These are phyloP conservation scores for Trichothecium sympodiale DNA, from an alignment of 2,329 filamentous ascomycete genomes.

Conservation along the genomic window DNA sequence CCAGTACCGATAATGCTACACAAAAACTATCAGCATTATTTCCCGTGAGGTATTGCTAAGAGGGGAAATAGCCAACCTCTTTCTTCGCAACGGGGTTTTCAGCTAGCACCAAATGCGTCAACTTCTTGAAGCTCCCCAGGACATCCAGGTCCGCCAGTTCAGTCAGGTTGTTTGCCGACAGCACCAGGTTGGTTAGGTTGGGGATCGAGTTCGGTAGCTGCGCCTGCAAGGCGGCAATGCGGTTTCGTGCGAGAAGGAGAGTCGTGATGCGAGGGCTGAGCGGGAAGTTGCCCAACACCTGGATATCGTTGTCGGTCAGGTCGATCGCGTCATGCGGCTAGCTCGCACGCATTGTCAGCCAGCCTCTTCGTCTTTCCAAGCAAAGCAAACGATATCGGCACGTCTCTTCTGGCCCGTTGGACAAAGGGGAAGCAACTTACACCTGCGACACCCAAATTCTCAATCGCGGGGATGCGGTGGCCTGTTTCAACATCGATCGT, in stretches of 20 bases:
- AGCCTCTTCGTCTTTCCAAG: too few species aligned
- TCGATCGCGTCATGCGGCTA: slow-evolving; percentile 95
- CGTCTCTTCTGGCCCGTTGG: background rate
- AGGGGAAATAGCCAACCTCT: slow-evolving; percentile 52
- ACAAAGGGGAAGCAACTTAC: slow-evolving; percentile 39
- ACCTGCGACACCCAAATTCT: slow-evolving; percentile 91
- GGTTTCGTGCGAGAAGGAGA: slow-evolving; percentile 81
- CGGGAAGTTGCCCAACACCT: slow-evolving; percentile 82
- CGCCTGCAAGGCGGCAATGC: slow-evolving; percentile 71
- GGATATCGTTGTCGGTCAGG: slow-evolving; percentile 96
- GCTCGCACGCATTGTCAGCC: background rate
- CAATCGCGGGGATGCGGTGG: slow-evolving; percentile 93
- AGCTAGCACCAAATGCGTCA: slow-evolving; percentile 71
- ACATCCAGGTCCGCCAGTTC: slow-evolving; percentile 84
- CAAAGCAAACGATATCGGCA: too few species aligned
- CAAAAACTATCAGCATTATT: background rate
- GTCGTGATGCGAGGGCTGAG: slow-evolving; percentile 80
- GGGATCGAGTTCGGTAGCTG: slow-evolving; percentile 66
- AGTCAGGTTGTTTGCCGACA: slow-evolving; percentile 70
- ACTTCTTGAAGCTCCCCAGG: slow-evolving; percentile 52
- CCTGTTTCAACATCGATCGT: slow-evolving; percentile 52
- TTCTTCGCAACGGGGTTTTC: slow-evolving; percentile 89
- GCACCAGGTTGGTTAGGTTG: slow-evolving; percentile 68
- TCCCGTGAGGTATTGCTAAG: background rate
- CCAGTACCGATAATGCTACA: slow-evolving; percentile 83